A percentile compares a stretch with the other conserved stretches of the same genome.
Conservation (phyloP, 768 basidiomycete species). For the Suillus hirtellus region DNA sequence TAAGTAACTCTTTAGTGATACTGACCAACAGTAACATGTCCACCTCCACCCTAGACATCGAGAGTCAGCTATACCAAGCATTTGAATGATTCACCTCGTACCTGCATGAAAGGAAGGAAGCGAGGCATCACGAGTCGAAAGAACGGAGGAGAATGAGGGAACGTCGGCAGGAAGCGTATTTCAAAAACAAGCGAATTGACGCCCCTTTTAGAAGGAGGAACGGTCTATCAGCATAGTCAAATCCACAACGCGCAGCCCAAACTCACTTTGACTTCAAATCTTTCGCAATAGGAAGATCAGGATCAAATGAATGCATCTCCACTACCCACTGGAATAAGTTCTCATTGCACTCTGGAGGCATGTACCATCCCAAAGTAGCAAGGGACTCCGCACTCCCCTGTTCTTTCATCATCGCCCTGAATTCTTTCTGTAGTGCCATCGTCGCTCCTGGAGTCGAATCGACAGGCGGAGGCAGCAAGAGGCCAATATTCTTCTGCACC, state of each 20-base stretch:
- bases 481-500: slow-evolving; percentile 43
- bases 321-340: slow-evolving; percentile 76
- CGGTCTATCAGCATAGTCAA: background rate
- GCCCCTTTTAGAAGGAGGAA: slow-evolving; percentile 33
- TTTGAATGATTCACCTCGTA: slow-evolving; percentile 10
- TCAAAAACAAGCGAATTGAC: slow-evolving; percentile 72
- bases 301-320: slow-evolving; percentile 71
- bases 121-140: slow-evolving; percentile 75
- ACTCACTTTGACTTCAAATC: slow-evolving; percentile 54
- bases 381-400: slow-evolving; percentile 49
- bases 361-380: slow-evolving; percentile 60
- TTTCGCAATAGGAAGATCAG: slow-evolving; percentile 55
- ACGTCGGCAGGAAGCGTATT: slow-evolving; percentile 65
- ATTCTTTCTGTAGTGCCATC: slow-evolving; percentile 60
- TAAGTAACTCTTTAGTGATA: background rate
- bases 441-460: slow-evolving; percentile 56
- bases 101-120: slow-evolving; percentile 65
- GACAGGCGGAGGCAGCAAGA: slow-evolving; percentile 60
- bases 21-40: slow-evolving; percentile 63
- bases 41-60: slow-evolving; percentile 54
- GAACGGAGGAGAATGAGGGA: slow-evolving; percentile 72
- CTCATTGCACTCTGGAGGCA: slow-evolving; percentile 65
- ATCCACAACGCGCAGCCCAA: background rate
- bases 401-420: slow-evolving; percentile 60
- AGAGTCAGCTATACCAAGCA: background rate